phyloP scores from a whole-genome alignment of 768 basidiomycete species.

The Leccinellum rugosiceps region DNA sequence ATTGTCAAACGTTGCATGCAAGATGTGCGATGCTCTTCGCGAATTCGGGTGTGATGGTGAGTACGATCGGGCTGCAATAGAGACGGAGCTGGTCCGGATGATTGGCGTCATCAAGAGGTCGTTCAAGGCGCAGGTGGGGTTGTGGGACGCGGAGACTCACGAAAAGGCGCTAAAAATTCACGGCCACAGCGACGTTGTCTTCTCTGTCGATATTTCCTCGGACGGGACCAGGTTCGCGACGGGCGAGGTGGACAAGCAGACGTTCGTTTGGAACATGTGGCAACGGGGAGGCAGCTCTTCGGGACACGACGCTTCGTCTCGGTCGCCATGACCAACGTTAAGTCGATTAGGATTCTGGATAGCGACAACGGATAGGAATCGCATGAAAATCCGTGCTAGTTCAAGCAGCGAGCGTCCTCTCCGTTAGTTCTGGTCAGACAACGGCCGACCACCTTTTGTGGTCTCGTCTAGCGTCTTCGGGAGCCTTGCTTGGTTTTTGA shows the following conservation, averaged over 20 bases:
- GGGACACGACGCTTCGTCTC: background rate
- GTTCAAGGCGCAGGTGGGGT: conserved; percentile 37
- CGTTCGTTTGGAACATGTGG: background rate
- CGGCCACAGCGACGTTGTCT: background rate
- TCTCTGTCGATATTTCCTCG: background rate
- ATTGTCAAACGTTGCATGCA: conserved; percentile 83
- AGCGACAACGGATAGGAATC: background rate
- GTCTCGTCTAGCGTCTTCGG: background rate
- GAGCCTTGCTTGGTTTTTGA: background rate
- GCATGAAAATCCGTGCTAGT: background rate
- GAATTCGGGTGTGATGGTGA: conserved; percentile 91
- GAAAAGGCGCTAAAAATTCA: background rate
- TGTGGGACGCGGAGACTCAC: background rate
- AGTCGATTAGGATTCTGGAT: background rate
- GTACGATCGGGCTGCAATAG: conserved; percentile 86
- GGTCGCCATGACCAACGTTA: background rate
- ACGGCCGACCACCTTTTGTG: background rate
- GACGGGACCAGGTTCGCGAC: background rate
- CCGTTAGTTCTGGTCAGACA: background rate
- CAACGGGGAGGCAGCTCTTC: background rate
- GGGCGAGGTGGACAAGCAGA: background rate
- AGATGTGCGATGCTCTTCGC: conserved; percentile 75
- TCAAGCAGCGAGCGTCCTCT: background rate
- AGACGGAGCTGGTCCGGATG: conserved; percentile 78
- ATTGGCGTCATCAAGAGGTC: conserved; percentile 65